A percentile compares a stretch with the other conserved stretches of the same genome.
Evolutionary conservation across 2,329 filamentous ascomycete genomes (phyloP).

Genomic region (Alternaria dauci): DNA sequence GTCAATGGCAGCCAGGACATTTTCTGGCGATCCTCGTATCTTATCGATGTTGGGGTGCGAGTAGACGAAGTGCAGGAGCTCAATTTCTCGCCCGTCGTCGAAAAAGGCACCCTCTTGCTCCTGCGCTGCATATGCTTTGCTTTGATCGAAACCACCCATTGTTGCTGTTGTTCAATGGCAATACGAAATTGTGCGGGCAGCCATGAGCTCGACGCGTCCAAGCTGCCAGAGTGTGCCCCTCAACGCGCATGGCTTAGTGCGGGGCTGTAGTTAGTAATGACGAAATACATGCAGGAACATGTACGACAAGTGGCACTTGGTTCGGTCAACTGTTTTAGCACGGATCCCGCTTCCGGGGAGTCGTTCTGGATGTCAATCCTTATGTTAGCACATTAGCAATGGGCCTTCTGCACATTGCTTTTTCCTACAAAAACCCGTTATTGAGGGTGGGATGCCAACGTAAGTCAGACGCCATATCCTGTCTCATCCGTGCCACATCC

Average conservation of each 20-base stretch:
- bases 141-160: conserved; percentile 50
- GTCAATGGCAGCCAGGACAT: conserved; percentile 74
- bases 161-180: conserved; percentile 24
- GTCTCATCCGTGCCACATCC: conserved; percentile 24
- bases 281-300: conserved; percentile 30
- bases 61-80: conserved; percentile 75
- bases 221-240: conserved; percentile 24
- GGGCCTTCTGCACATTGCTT: conserved; percentile 1
- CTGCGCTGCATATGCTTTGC: conserved; percentile 59
- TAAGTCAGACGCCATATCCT: conserved; percentile 21
- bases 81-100: conserved; percentile 77
- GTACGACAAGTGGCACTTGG: conserved; percentile 9
- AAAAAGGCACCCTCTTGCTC: conserved; percentile 55
- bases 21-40: conserved; percentile 69
- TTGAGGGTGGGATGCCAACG: conserved; percentile 30
- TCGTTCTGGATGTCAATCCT: conserved; percentile 34
- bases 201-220: conserved; percentile 32
- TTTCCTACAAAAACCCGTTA: conserved; percentile 7
- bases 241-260: conserved; percentile 40
- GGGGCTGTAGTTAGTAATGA: conserved; percentile 35
- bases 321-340: conserved; percentile 11
- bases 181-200: conserved; percentile 18
- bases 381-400: conserved; percentile 29
- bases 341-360: conserved; percentile 5
- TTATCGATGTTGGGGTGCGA: conserved; percentile 67